These are phyloP conservation scores for Castanea mollissima DNA, from an alignment of 306 rosid species.

Conservation along the genomic window DNA sequence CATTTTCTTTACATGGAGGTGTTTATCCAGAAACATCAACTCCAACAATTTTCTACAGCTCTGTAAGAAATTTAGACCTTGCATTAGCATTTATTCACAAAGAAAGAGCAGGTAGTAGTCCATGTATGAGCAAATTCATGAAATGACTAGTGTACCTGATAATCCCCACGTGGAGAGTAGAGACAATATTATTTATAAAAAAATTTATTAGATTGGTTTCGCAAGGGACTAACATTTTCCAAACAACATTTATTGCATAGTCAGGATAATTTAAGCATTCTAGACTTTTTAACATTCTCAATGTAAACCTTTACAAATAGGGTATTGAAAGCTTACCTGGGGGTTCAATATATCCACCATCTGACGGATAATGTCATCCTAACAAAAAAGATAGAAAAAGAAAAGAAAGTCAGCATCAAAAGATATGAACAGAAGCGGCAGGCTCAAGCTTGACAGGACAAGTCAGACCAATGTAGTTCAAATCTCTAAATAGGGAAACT, in stretches of 20 bases:
- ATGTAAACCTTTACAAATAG: not conserved
- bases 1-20: slow-evolving; percentile 71
- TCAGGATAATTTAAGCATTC: not conserved
- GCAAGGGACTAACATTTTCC: not conserved
- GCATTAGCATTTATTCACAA: slow-evolving; percentile 21
- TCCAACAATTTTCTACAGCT: slow-evolving; percentile 78
- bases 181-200: not conserved
- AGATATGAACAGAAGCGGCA: not conserved
- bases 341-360: slow-evolving; percentile 92
- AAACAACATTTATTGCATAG: not conserved
- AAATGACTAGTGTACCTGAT: not conserved
- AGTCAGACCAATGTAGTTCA: no score
- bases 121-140: not conserved
- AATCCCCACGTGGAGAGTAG: not conserved
- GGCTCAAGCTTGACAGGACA: not conserved
- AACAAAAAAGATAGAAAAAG: slow-evolving; percentile 17
- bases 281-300: slow-evolving; percentile 13
- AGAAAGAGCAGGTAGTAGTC: not conserved
- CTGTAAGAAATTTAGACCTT: slow-evolving; percentile 38
- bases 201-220: not conserved
- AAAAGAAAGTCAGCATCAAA: slow-evolving; percentile 26
- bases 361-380: slow-evolving; percentile 71
- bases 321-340: slow-evolving; percentile 51
- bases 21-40: slow-evolving; percentile 75
- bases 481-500: not conserved